phyloP scores from a whole-genome alignment of 768 basidiomycete genomes.

The Strobilomyces echinocephalus region DNA sequence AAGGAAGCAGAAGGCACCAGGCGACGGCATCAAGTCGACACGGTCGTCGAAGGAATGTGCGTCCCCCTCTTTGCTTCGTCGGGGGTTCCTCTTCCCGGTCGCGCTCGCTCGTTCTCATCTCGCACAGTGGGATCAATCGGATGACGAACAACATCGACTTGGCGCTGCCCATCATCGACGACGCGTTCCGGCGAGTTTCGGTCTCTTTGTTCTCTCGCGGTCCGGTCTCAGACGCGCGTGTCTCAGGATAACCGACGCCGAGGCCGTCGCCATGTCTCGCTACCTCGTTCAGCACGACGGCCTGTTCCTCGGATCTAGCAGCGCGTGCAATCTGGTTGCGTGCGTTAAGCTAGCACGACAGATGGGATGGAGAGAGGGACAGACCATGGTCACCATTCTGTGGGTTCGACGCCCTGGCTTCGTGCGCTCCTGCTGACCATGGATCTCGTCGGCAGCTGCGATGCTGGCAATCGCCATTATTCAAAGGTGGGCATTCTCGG shows the following conservation, averaged over 20 bases:
- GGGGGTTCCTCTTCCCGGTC: constrained; percentile 5
- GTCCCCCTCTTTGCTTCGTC: constrained; percentile 9
- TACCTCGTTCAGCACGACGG: constrained; percentile 90
- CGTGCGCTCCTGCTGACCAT: background rate
- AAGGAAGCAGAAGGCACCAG: constrained; percentile 93
- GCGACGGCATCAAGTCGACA: constrained; percentile 91
- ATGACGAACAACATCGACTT: constrained; percentile 87
- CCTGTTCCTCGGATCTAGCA: constrained; percentile 91
- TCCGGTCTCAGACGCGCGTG: background rate
- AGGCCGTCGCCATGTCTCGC: constrained; percentile 94
- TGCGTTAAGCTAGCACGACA: constrained; percentile 75
- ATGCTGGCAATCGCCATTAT: constrained; percentile 88
- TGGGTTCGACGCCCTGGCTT: constrained; percentile 33
- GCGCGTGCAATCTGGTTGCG: constrained; percentile 94
- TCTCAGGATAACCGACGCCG: constrained; percentile 79
- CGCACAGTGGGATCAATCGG: constrained; percentile 81
- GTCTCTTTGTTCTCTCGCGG: background rate
- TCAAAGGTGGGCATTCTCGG: constrained; percentile 63
- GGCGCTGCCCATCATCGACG: constrained; percentile 79
- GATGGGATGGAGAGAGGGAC: constrained; percentile 62
- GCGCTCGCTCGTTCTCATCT: background rate
- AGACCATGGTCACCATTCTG: constrained; percentile 83
- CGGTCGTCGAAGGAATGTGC: constrained; percentile 89
- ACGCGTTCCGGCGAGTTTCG: constrained; percentile 71
- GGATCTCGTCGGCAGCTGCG: constrained; percentile 53